Base-by-base conservation (phyloP, 2,329 filamentous ascomycete genomes). In the Neonectria hederae region DNA sequence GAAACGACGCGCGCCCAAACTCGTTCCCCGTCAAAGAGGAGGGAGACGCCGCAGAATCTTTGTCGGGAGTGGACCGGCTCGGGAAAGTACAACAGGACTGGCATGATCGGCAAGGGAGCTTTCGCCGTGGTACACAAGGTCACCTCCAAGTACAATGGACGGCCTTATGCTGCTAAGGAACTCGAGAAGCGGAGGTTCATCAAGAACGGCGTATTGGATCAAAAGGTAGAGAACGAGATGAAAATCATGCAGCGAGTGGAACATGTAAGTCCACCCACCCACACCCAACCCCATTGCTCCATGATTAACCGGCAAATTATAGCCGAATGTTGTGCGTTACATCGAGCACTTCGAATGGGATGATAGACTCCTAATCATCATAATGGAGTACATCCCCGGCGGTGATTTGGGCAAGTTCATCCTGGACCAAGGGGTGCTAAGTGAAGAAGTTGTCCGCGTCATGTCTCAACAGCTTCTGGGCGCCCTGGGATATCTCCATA, bases 191-290 rank as follows among this genome's bases (percentile, higher is more conserved):
- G 92, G 56, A 89, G 90, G 19, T 97, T 97, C 75, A 92, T 97
- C 83, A 97, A 97, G 81, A 96, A 97, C 72, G 94, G 94, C 2
- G 84, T 94, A 21, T 80, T 97, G 22, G 94, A 97, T 73, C 90
- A 94, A 69, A 97, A 97, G 77, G 91, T 98, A 14, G 93, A 97
- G 75, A 97, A 97, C 72, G 96, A 99, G 80, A 95, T 99, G 90
- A 92, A 89, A 69, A 98, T 99, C 72, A 98, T 99, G 93, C 89
- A 91, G 73, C 87, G 85, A 58, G 86, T 98, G 55, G 84, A 90
- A 58, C 96, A 99, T 82, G 92, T 94, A 82, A 85, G 91, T 72
- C 9, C 40, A 21, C 19, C 9, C 40, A 21, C 19, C 40, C 9
- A 26, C n/a, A n/a, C 17, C 19, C 10, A 9, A 17, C 2, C 19